A percentile compares a stretch with the other conserved stretches of the same genome.
Conservation (phyloP, 345 rosid species). For the Citrus hindsii region DNA sequence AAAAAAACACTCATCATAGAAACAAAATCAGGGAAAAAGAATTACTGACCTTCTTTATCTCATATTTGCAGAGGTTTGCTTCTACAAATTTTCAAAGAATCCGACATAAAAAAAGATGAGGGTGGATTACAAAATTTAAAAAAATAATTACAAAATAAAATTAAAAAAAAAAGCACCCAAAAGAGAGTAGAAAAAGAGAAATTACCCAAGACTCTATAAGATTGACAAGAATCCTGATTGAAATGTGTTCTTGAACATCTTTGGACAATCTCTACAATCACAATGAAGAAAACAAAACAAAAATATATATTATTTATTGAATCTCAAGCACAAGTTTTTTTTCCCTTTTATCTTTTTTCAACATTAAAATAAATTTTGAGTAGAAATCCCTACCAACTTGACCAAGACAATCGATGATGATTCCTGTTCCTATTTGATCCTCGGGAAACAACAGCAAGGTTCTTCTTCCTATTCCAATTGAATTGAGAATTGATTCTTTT, state of each 20-base stretch:
- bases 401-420: background rate
- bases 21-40: background rate
- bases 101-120: background rate
- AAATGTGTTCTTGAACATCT: slow-evolving; percentile 82
- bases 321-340: background rate
- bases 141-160: too few relatives aligned
- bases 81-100: slow-evolving; percentile 26
- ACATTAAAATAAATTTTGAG: too few relatives aligned
- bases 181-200: background rate
- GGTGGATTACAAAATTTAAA: background rate
- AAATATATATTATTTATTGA: background rate
- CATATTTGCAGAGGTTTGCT: slow-evolving; percentile 83
- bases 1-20: too few relatives aligned
- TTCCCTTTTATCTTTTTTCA: too few relatives aligned
- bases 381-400: too few relatives aligned
- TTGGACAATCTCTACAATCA: background rate
- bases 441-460: background rate
- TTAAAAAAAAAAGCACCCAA: background rate
- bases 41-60: slow-evolving; percentile 69
- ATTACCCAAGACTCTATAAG: slow-evolving; percentile 73
- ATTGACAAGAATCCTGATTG: slow-evolving; percentile 85
- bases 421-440: background rate
- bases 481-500: too few relatives aligned
- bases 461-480: too few relatives aligned
- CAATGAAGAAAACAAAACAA: background rate